Base-by-base conservation (phyloP, 73 alveolate genomes). In the Paramecium sexaurelia region DNA sequence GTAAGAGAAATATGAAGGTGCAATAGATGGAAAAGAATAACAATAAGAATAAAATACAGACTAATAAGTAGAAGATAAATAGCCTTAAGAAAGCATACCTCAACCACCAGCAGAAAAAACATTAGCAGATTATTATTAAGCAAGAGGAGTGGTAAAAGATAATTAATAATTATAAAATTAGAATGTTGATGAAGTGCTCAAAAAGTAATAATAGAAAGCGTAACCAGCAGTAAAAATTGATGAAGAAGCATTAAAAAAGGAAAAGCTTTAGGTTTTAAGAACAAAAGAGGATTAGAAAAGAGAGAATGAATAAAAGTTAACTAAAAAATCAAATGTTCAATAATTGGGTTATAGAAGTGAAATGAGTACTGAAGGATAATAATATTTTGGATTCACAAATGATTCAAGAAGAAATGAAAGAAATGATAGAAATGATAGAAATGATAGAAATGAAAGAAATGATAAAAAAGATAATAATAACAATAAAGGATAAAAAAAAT, bases 241-340 rank as follows among this genome's bases (percentile, higher is more conserved):
- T 41, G 89, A 75, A 24, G 68, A 75, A 22, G 73, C 37, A 20
- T 39, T 75, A 2, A 39, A 75, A 19, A 75, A 39, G 69, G 89
- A 75, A 71, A 75, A 75, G 27, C 20, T 75, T 15, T 4, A 36
- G 35, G 89, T 75, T 3, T 1, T 75, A 32, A 75, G 69, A 39
- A 75, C 89, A 36, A 75, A 37, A 29, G 89, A 36, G 10, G 89
- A 75, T 75, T 43, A 75, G 71, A 75, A 41, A 13, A 75, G 89
- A 75, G 89, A 56, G 41, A 7, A 56, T 29, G 75, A 56, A 27
- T 56, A 56, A 22, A 56, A 56, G 41, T 29, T 22, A 45, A 11
- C 57, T 45, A 45, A 56, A 27, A 56, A 75, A 39, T 39, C 17
- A 75, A 36, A n/a, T 17, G 66, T 11, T n/a, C 10, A 75, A 35